A percentile compares a stretch with the other conserved stretches of the same genome.
Evolutionary conservation across 192 early-diverging fungal species (phyloP).

Genomic region (Dimargaris xerosporica): DNA sequence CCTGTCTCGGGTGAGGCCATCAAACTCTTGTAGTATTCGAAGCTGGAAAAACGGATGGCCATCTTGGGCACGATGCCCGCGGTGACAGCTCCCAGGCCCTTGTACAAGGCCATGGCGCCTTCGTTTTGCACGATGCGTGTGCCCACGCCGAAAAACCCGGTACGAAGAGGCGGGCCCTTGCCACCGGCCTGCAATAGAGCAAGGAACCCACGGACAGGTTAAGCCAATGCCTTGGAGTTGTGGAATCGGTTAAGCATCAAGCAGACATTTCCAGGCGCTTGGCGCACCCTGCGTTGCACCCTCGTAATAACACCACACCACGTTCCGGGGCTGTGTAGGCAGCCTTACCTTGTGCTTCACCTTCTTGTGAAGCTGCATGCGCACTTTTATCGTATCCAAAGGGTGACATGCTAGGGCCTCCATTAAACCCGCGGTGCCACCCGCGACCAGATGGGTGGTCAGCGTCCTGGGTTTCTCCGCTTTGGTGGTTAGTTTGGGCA

Average conservation of each 20-base stretch:
- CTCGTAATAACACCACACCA: too few relatives aligned
- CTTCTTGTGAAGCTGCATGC: constrained; percentile 79
- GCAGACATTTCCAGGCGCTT: too few relatives aligned
- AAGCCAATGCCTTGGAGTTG: too few relatives aligned
- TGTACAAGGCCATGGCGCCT: constrained; percentile 81
- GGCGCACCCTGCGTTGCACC: too few relatives aligned
- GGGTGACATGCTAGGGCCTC: constrained; percentile 86
- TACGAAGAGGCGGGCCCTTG: constrained; percentile 12
- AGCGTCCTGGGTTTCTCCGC: too few relatives aligned
- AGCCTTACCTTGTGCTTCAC: background rate
- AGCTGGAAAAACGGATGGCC: constrained; percentile 95
- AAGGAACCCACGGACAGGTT: too few relatives aligned
- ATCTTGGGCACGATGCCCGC: constrained; percentile 97
- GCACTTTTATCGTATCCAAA: constrained; percentile 95
- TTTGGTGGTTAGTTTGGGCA: too few relatives aligned
- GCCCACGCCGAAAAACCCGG: constrained; percentile 71
- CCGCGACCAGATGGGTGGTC: constrained; percentile 67
- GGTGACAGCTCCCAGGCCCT: constrained; percentile 91
- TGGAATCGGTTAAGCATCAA: too few relatives aligned
- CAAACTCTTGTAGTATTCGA: constrained; percentile 81
- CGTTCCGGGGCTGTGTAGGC: too few relatives aligned
- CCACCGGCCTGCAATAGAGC: background rate
- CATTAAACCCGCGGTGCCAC: constrained; percentile 80
- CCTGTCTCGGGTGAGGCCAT: constrained; percentile 50
- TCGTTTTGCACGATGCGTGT: constrained; percentile 72